Conservation (phyloP, 805 yeast species). For the Candida orba region DNA sequence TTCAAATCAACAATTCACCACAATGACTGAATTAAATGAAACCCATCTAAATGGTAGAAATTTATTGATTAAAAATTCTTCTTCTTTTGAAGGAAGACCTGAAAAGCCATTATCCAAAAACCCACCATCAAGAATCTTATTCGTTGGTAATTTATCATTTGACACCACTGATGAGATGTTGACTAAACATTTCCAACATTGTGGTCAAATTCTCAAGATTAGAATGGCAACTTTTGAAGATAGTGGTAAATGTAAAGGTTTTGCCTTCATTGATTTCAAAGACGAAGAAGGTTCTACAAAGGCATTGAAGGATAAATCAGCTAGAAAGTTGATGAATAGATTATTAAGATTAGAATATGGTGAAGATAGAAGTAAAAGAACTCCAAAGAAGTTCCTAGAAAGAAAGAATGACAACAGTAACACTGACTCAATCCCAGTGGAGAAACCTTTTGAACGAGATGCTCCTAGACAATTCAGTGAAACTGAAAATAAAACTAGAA, state of each 20-base stretch:
- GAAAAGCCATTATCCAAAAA: conserved; percentile 49
- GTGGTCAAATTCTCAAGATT: conserved; percentile 78
- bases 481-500: conserved; percentile 10
- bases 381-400: conserved; percentile 24
- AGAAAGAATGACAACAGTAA: conserved; percentile 17
- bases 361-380: conserved; percentile 82
- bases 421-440: conserved; percentile 3
- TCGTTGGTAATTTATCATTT: conserved; percentile 89
- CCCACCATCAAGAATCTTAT: conserved; percentile 83
- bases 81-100: conserved; percentile 86
- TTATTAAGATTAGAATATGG: conserved; percentile 85
- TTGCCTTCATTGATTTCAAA: conserved; percentile 84
- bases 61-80: conserved; percentile 73
- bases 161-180: conserved; percentile 80
- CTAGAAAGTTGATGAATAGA: conserved; percentile 63
- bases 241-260: conserved; percentile 93
- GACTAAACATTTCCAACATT: conserved; percentile 78
- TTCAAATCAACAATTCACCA: conserved; percentile 51
- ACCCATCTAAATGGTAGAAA: conserved; percentile 74
- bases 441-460: conserved; percentile 1
- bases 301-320: conserved; percentile 68
- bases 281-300: conserved; percentile 75
- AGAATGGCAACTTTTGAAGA: conserved; percentile 99
- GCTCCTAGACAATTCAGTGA: conserved; percentile 5
- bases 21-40: conserved; percentile 59